Evolutionary conservation across 306 rosid species (phyloP).

Genomic region (Potentilla sterilis): DNA sequence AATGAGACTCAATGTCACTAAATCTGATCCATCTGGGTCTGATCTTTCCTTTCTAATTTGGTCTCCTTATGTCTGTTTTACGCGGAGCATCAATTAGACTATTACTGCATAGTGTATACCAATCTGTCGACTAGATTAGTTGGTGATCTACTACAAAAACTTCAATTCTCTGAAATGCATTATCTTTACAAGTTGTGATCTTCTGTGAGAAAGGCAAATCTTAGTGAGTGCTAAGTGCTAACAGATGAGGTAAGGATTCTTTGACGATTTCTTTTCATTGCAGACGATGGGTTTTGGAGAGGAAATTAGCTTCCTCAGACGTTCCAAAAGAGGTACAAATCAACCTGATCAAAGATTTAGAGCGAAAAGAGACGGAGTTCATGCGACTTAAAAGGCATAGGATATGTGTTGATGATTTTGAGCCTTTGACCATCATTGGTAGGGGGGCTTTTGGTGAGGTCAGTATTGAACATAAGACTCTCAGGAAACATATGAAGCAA

Average conservation of each 20-base stretch:
- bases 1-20: slow-evolving; percentile 11
- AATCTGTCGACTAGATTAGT: neutral
- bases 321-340: slow-evolving; percentile 87
- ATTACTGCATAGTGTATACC: neutral
- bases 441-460: slow-evolving; percentile 99
- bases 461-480: slow-evolving; percentile 34
- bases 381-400: slow-evolving; percentile 95
- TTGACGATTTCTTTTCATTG: slow-evolving; percentile 25
- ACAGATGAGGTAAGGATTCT: slow-evolving; percentile 6
- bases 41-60: neutral
- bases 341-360: slow-evolving; percentile 91
- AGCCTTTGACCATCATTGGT: slow-evolving; percentile 91
- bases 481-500: neutral
- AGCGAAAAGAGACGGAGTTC: slow-evolving; percentile 93
- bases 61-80: neutral
- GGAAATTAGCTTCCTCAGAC: slow-evolving; percentile 81
- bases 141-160: neutral
- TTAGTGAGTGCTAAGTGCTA: neutral
- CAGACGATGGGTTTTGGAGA: slow-evolving; percentile 95
- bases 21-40: slow-evolving; percentile 25
- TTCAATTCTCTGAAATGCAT: neutral
- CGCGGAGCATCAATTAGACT: neutral
- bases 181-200: neutral
- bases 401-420: slow-evolving; percentile 94
- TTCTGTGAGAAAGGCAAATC: neutral